Conservation (phyloP, 441 rosid genomes). For the Jatropha multifida region DNA sequence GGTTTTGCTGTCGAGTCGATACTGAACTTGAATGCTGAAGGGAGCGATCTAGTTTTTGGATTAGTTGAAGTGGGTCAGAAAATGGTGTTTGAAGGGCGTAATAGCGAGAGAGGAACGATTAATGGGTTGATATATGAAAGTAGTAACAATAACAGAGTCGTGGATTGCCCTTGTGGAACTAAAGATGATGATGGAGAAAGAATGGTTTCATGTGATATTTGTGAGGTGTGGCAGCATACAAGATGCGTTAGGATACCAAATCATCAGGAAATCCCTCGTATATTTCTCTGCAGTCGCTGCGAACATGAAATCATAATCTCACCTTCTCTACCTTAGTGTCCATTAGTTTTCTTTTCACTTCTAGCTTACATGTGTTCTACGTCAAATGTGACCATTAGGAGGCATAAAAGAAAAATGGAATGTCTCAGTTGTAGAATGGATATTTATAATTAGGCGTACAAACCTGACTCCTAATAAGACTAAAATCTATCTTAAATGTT, state of each 20-base stretch:
- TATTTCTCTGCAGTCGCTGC: slow-evolving; percentile 81
- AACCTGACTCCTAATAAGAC: not conserved
- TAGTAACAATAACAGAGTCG: slow-evolving; percentile 25
- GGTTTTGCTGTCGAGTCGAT: slow-evolving; percentile 41
- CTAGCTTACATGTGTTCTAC: not conserved
- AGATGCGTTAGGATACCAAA: slow-evolving; percentile 70
- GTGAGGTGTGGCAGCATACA: slow-evolving; percentile 88
- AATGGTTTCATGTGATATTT: slow-evolving; percentile 76
- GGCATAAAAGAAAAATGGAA: not conserved
- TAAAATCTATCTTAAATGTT: not conserved
- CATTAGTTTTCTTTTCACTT: not conserved
- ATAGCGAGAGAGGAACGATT: slow-evolving; percentile 26
- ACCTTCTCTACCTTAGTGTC: slow-evolving; percentile 52
- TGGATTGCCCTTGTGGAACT: slow-evolving; percentile 70
- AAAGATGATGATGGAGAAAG: slow-evolving; percentile 82
- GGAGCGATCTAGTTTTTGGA: slow-evolving; percentile 39
- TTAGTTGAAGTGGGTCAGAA: slow-evolving; percentile 47
- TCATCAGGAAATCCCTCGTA: slow-evolving; percentile 62
- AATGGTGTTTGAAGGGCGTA: slow-evolving; percentile 51
- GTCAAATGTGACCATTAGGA: not conserved
- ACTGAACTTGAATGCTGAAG: slow-evolving; percentile 38
- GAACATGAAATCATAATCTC: slow-evolving; percentile 64
- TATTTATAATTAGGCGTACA: not conserved
- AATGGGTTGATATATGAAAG: slow-evolving; percentile 32
- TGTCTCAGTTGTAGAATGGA: not conserved